Percentiles rank a stretch among this genome's conserved stretches.
Evolutionary conservation across 495 filamentous ascomycete genomes (phyloP).

Genomic region (Elasticomyces elasticus): DNA sequence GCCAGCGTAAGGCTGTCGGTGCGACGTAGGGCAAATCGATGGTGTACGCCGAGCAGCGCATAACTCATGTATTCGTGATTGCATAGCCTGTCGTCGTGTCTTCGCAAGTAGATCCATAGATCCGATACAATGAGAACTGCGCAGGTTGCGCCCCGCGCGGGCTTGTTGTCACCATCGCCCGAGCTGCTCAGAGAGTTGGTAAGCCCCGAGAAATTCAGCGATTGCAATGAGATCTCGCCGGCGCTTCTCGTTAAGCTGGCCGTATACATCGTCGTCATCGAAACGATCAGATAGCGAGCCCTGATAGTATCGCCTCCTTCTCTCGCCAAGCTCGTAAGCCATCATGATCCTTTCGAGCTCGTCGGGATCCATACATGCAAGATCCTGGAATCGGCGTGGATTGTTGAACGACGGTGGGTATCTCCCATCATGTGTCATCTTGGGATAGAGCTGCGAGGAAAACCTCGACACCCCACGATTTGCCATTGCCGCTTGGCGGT

Average conservation of each 20-base stretch:
- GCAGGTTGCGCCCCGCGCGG: neutral
- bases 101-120: neutral
- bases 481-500: conserved; percentile 28
- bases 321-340: conserved; percentile 20
- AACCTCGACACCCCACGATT: conserved; percentile 23
- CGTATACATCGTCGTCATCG: neutral
- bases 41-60: neutral
- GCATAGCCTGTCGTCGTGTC: neutral
- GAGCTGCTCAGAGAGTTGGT: conserved; percentile 13
- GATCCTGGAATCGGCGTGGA: conserved; percentile 26
- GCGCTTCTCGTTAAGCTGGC: neutral
- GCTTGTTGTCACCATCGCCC: neutral
- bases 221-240: conserved; percentile 9
- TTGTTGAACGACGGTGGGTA: conserved; percentile 28
- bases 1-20: neutral
- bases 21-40: neutral
- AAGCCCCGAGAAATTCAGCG: conserved; percentile 21
- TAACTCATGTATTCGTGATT: neutral
- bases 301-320: conserved; percentile 1
- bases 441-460: conserved; percentile 30
- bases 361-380: neutral
- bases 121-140: neutral
- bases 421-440: conserved; percentile 27
- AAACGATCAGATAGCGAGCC: neutral
- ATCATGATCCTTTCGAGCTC: conserved; percentile 30